phyloP scores from a whole-genome alignment of 345 rosid genomes.

The Capsella bursapastoris region DNA sequence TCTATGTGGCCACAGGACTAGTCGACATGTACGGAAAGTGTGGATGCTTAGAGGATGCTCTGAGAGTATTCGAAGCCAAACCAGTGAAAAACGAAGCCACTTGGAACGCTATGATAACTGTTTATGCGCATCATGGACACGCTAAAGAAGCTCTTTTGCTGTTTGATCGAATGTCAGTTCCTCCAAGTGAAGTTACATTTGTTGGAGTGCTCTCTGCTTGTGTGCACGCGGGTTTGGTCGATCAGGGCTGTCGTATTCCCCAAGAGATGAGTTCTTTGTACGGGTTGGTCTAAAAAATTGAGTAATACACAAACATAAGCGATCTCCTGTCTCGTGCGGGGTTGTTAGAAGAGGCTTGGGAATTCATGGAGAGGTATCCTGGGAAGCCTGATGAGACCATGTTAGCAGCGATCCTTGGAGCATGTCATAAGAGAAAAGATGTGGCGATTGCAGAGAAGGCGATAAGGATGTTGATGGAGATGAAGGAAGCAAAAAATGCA shows the following conservation, averaged over 20 bases:
- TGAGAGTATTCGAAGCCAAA: slow-evolving; percentile 70
- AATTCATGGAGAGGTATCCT: slow-evolving; percentile 70
- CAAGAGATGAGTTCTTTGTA: slow-evolving; percentile 60
- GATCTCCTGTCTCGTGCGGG: slow-evolving; percentile 89
- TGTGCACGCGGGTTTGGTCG: slow-evolving; percentile 86
- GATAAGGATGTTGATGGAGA: slow-evolving; percentile 58
- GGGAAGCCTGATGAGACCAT: slow-evolving; percentile 79
- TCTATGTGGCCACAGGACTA: slow-evolving; percentile 72
- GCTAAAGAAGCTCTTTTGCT: slow-evolving; percentile 68
- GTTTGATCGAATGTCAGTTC: slow-evolving; percentile 59
- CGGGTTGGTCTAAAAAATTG: slow-evolving; percentile 79
- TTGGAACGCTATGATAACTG: slow-evolving; percentile 90
- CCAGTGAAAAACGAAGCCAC: slow-evolving; percentile 77
- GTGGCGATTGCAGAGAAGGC: slow-evolving; percentile 58
- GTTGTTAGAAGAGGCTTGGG: slow-evolving; percentile 74
- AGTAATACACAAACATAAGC: slow-evolving; percentile 89
- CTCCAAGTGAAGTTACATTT: slow-evolving; percentile 78
- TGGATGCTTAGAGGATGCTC: slow-evolving; percentile 71
- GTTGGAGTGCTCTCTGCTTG: slow-evolving; percentile 84
- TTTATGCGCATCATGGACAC: slow-evolving; percentile 78
- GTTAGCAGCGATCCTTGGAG: slow-evolving; percentile 82
- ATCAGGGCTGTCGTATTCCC: slow-evolving; percentile 65
- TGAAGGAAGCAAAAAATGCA: slow-evolving; percentile 66
- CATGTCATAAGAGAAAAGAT: slow-evolving; percentile 69
- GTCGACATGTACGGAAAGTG: slow-evolving; percentile 92